Evolutionary conservation across 2,329 filamentous ascomycete species (phyloP).

Genomic region (Alternaria infectoria): DNA sequence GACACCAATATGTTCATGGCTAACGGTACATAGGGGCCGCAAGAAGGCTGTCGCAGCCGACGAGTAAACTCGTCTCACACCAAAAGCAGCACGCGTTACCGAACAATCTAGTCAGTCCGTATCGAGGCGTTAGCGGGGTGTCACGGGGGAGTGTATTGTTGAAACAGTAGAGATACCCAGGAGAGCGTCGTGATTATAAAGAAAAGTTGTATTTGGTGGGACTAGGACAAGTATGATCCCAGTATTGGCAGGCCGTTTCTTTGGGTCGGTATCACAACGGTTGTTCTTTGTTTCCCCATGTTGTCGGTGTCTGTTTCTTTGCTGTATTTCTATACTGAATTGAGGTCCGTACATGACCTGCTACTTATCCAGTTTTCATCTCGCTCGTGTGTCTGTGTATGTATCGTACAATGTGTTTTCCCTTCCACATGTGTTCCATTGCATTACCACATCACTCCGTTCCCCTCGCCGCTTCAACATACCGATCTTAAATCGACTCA

Average conservation of each 20-base stretch:
- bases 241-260: background rate
- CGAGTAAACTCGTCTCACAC: slow-evolving; percentile 14
- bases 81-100: background rate
- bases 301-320: background rate
- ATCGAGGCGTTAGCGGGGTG: slow-evolving; percentile 5
- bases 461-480: background rate
- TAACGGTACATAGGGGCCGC: slow-evolving; percentile 26
- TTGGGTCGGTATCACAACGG: background rate
- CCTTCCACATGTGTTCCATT: background rate
- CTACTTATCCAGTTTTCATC: background rate
- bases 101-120: background rate
- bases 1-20: background rate
- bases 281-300: background rate
- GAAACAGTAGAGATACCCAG: slow-evolving; percentile 3
- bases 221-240: no score
- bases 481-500: no score
- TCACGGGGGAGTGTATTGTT: background rate
- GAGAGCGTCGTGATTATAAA: background rate
- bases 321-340: background rate
- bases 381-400: background rate
- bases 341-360: background rate
- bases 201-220: no score
- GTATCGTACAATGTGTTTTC: background rate
- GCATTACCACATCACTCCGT: background rate
- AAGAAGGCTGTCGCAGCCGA: slow-evolving; percentile 29